These are phyloP conservation scores for Cladophialophora immunda DNA, from an alignment of 2,329 filamentous ascomycete genomes.

Conservation along the genomic window DNA sequence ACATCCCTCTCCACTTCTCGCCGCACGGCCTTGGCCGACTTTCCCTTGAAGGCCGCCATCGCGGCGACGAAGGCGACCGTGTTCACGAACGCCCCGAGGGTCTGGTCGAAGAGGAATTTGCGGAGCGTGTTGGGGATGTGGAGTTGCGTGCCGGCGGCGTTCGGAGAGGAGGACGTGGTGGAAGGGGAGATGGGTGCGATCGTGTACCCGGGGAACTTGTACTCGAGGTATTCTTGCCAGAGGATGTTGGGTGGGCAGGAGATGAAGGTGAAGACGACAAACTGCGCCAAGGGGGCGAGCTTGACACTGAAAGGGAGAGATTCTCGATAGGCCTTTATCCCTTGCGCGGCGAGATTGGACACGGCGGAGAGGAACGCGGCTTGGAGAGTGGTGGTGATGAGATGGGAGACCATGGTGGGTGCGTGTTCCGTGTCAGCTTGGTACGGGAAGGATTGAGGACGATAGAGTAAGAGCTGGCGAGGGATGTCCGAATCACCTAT, in stretches of 20 bases:
- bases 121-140: slow-evolving; percentile 61
- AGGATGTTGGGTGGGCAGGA: slow-evolving; percentile 83
- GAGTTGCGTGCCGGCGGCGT: slow-evolving; percentile 39
- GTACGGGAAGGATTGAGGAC: not conserved
- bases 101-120: slow-evolving; percentile 68
- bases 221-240: slow-evolving; percentile 84
- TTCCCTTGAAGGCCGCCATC: slow-evolving; percentile 59
- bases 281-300: slow-evolving; percentile 75
- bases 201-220: slow-evolving; percentile 69
- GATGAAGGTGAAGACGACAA: slow-evolving; percentile 75
- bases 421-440: not conserved
- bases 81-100: slow-evolving; percentile 64
- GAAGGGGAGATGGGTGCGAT: not conserved
- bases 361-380: slow-evolving; percentile 70
- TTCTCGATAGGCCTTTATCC: slow-evolving; percentile 67
- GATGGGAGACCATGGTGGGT: slow-evolving; percentile 42
- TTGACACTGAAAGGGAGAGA: slow-evolving; percentile 59
- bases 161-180: slow-evolving; percentile 10
- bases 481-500: not conserved
- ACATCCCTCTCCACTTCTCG: slow-evolving; percentile 50
- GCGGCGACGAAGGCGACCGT: slow-evolving; percentile 64
- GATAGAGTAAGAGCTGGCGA: not conserved
- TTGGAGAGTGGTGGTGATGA: slow-evolving; percentile 71
- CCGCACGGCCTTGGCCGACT: slow-evolving; percentile 45
- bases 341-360: slow-evolving; percentile 78